Conservation (phyloP, 352 stramenopile species). For the Globisporangium cylindrosporum region DNA sequence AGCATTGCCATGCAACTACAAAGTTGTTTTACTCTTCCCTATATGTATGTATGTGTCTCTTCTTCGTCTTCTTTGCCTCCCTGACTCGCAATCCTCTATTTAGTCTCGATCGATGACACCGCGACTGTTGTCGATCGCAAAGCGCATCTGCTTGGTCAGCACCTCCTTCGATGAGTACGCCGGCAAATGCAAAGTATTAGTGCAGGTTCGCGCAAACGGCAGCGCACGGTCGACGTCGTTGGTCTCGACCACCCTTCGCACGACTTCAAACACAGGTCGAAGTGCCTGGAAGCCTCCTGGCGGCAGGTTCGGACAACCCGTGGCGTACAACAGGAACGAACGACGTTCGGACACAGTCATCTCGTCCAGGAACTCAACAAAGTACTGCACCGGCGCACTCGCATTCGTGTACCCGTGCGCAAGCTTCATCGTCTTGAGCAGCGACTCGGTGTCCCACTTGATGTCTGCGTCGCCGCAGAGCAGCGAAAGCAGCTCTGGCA, state of each 20-base stretch:
- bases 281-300: slow-evolving; percentile 66
- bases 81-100: slow-evolving; percentile 2
- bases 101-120: slow-evolving; percentile 87
- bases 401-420: slow-evolving; percentile 83
- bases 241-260: slow-evolving; percentile 68
- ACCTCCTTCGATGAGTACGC: slow-evolving; percentile 76
- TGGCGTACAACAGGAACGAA: slow-evolving; percentile 78
- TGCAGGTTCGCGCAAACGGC: slow-evolving; percentile 83
- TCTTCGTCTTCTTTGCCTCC: neutral
- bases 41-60: neutral
- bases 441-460: slow-evolving; percentile 56
- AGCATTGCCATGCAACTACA: neutral
- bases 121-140: slow-evolving; percentile 76
- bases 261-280: slow-evolving; percentile 77
- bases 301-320: slow-evolving; percentile 78
- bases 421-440: slow-evolving; percentile 73
- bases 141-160: slow-evolving; percentile 57
- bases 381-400: slow-evolving; percentile 61
- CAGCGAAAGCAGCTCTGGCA: slow-evolving; percentile 59
- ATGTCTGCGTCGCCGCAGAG: slow-evolving; percentile 78
- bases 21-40: neutral
- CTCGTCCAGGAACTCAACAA: slow-evolving; percentile 66
- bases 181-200: slow-evolving; percentile 82
- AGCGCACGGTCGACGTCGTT: slow-evolving; percentile 71
- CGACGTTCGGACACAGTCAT: slow-evolving; percentile 61